Base-by-base conservation (phyloP, 805 yeast species). In the Zygosaccharomyces gambellarensis region DNA sequence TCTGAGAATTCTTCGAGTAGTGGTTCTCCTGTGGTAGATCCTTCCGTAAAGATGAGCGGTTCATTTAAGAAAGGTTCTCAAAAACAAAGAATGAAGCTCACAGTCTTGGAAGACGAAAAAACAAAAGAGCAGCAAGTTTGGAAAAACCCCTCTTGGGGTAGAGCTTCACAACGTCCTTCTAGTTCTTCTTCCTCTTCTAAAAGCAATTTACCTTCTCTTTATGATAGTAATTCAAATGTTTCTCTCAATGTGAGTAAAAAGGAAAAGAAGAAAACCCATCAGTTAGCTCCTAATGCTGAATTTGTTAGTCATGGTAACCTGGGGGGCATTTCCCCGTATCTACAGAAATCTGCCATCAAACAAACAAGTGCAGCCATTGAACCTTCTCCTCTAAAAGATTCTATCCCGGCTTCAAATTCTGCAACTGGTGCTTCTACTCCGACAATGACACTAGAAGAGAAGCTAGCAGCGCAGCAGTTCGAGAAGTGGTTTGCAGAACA, bases 401-500 rank as follows among this genome's bases (percentile, higher is more conserved):
- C 28, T 25, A 5, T 25, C 28, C 9, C 45, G 10, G 25, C 48
- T 31, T 22, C 27, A 3, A 17, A 21, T 36, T 8, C 29, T 3
- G 1, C 32, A 5, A 17, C 46, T 6, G 22, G 22, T 17, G n/a
- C 38, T 14, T 8, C 38, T 21, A 19, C 32, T 49, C 9, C 43
- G 40, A 11, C 53, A 49, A 36, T 73, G 47, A 73, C 87, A 1
- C 65, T 87, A 39, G 82, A 79, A 41, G 96, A 90, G 50, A 77
- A 85, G 41, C 84, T 83, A 61, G 83, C 83, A 55, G 96, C 90
- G 54, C 87, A 87, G 60, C 89, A 83, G 61, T 90, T 90, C 71
- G 90, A 83, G 27, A 76, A 71, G 51, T 90, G 97, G 97, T 90
- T 95, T 90, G 85, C 79, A 32, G 81, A 79, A 55, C 96, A 90